These are phyloP conservation scores for Wickerhamiella sorbophila DNA, from an alignment of 805 yeast genomes.

Conservation along the genomic window DNA sequence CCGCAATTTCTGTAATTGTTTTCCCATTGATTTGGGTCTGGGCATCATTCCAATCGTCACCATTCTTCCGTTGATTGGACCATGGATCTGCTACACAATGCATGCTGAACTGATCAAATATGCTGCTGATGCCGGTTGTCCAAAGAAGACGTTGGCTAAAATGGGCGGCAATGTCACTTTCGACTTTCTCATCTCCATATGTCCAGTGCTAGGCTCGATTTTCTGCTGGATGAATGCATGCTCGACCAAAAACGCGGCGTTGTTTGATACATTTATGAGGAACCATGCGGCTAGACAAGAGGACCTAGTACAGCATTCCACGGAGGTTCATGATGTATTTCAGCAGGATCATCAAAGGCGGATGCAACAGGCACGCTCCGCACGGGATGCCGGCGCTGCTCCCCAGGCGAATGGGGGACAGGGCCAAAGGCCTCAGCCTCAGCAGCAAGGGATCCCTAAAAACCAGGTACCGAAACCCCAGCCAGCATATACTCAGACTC, in stretches of 20 bases:
- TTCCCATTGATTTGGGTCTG: slow-evolving; percentile 51
- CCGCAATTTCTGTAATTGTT: slow-evolving; percentile 39
- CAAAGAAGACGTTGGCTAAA: slow-evolving; percentile 44
- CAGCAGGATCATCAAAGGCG: neutral
- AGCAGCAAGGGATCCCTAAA: too few relatives aligned
- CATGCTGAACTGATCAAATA: slow-evolving; percentile 52
- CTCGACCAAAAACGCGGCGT: slow-evolving; percentile 78
- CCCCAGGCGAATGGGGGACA: too few relatives aligned
- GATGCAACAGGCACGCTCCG: neutral
- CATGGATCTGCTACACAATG: slow-evolving; percentile 61
- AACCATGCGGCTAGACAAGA: slow-evolving; percentile 11
- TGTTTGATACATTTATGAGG: slow-evolving; percentile 41
- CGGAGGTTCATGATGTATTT: neutral
- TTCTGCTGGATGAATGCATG: slow-evolving; percentile 74
- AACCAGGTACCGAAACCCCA: too few relatives aligned
- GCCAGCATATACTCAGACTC: too few relatives aligned
- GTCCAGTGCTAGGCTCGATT: slow-evolving; percentile 68
- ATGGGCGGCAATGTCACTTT: slow-evolving; percentile 62
- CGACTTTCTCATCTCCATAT: slow-evolving; percentile 60
- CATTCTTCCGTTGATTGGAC: slow-evolving; percentile 74
- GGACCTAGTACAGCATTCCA: neutral
- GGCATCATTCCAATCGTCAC: slow-evolving; percentile 67
- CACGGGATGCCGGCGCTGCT: neutral
- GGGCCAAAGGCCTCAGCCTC: too few relatives aligned
- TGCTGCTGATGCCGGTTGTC: slow-evolving; percentile 48